These are phyloP conservation scores for Cystobasidium onofrii DNA, from an alignment of 768 basidiomycete genomes.

Conservation along the genomic window DNA sequence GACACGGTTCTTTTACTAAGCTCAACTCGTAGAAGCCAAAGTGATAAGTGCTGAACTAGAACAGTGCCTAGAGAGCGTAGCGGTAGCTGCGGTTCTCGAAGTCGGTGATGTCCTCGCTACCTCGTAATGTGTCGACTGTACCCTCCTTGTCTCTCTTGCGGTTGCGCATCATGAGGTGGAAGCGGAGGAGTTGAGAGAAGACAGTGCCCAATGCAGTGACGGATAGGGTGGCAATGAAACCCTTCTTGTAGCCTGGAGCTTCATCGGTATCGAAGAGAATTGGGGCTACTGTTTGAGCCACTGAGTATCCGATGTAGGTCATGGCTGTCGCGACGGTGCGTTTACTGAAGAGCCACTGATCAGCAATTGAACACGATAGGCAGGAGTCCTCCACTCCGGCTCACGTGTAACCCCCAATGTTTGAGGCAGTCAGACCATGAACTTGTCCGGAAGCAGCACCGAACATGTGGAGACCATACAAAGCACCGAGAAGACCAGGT, in stretches of 20 bases:
- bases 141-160: constrained; percentile 6
- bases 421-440: background rate
- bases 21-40: no score
- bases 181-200: background rate
- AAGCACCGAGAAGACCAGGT: constrained; percentile 1
- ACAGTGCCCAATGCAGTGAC: background rate
- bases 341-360: background rate
- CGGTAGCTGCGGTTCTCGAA: background rate
- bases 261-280: background rate
- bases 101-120: background rate
- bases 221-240: background rate
- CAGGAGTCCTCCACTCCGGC: no score
- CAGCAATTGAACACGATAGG: background rate
- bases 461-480: constrained; percentile 8
- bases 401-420: constrained; percentile 1
- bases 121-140: background rate
- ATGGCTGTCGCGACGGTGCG: background rate
- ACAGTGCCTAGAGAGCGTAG: background rate
- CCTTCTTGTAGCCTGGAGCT: background rate
- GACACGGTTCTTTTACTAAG: no score
- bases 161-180: background rate
- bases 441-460: constrained; percentile 1
- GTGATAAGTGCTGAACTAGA: no score
- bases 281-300: background rate
- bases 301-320: background rate